Conservation (phyloP, 2,329 filamentous ascomycete species). For the Arthroderma sp. region DNA sequence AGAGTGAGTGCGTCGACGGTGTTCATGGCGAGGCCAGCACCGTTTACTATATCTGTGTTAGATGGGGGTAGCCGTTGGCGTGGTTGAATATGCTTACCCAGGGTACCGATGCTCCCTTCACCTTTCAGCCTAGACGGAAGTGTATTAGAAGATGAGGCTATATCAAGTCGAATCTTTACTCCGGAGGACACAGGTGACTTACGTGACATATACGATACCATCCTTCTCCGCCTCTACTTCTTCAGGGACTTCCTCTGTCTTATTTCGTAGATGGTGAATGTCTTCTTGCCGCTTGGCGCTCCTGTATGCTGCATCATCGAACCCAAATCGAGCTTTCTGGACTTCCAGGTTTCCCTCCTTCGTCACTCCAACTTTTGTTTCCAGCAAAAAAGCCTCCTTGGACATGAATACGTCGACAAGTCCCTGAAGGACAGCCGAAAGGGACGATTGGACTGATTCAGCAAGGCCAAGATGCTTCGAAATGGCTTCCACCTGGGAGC, state of each 20-base stretch:
- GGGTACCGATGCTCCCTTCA: constrained; percentile 56
- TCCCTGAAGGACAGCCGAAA: constrained; percentile 38
- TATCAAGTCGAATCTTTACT: not conserved
- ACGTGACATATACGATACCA: constrained; percentile 68
- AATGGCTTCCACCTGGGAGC: constrained; percentile 25
- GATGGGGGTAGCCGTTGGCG: no score
- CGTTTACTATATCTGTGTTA: constrained; percentile 48
- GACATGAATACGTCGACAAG: constrained; percentile 48
- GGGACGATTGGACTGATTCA: constrained; percentile 29
- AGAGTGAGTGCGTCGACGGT: constrained; percentile 66
- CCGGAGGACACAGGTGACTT: constrained; percentile 13
- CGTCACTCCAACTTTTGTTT: constrained; percentile 35
- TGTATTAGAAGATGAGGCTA: constrained; percentile 1
- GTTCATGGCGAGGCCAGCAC: constrained; percentile 82
- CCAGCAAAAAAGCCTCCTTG: constrained; percentile 53
- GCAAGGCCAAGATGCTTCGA: constrained; percentile 42
- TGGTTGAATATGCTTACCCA: constrained; percentile 29
- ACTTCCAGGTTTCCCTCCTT: constrained; percentile 35
- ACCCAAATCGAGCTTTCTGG: constrained; percentile 45
- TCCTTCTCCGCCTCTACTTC: constrained; percentile 52
- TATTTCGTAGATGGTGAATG: constrained; percentile 45
- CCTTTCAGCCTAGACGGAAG: constrained; percentile 28
- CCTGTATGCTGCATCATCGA: constrained; percentile 57
- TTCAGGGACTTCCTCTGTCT: constrained; percentile 37
- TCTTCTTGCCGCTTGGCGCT: constrained; percentile 48